Evolutionary conservation across 495 filamentous ascomycete genomes (phyloP).

Genomic region (Bacidia rubella): DNA sequence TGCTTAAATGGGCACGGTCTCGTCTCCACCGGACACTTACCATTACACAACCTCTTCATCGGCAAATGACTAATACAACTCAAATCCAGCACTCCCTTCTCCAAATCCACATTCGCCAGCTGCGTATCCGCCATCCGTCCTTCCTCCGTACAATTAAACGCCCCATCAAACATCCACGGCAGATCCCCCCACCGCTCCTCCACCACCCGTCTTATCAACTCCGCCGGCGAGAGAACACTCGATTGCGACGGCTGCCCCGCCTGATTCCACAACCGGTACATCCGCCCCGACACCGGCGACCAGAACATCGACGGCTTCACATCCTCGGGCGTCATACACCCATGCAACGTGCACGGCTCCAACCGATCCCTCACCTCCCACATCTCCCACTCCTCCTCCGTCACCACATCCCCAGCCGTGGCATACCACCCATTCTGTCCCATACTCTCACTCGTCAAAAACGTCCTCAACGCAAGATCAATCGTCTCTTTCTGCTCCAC

Average conservation of each 20-base stretch:
- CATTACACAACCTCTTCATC: background rate
- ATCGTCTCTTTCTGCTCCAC: constrained; percentile 1
- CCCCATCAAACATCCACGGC: constrained; percentile 8
- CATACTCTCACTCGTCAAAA: constrained; percentile 1
- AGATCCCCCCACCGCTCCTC: constrained; percentile 1
- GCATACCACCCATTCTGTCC: constrained; percentile 8
- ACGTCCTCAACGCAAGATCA: constrained; percentile 3
- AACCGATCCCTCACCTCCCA: background rate
- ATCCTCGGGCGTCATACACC: background rate
- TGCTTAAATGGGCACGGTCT: background rate
- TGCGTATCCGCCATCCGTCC: background rate
- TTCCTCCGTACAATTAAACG: constrained; percentile 5
- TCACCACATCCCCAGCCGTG: background rate
- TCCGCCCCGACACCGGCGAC: constrained; percentile 1
- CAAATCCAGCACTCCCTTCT: background rate
- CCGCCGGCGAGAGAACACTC: background rate
- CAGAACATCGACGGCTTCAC: constrained; percentile 1
- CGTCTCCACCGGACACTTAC: background rate
- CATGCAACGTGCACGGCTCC: background rate
- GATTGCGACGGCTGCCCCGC: background rate
- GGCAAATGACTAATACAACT: constrained; percentile 7
- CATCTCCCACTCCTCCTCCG: constrained; percentile 4
- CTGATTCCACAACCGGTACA: background rate
- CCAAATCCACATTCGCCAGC: background rate
- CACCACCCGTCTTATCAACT: background rate